Percentiles rank a stretch among this genome's conserved stretches.
Conservation (phyloP, 2,329 filamentous ascomycete species). For the Chaetomiaceae sp. region DNA sequence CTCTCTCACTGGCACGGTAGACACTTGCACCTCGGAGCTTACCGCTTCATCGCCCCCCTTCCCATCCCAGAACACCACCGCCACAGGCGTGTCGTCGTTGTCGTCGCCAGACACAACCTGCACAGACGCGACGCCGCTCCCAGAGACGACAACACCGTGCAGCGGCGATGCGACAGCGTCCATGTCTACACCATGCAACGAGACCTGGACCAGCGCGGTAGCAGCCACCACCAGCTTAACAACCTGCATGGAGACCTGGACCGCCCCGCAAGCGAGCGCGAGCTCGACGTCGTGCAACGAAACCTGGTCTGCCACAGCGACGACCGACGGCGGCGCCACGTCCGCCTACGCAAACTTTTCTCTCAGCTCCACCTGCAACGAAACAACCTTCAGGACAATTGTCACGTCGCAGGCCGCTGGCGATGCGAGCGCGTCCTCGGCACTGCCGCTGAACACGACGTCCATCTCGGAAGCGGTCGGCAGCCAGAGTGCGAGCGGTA, state of each 20-base stretch:
- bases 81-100: too few species aligned
- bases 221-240: too few species aligned
- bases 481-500: not conserved
- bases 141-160: not conserved
- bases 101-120: constrained; percentile 20
- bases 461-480: not conserved
- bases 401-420: constrained; percentile 1
- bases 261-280: not conserved
- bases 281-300: constrained; percentile 1
- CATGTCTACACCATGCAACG: too few species aligned
- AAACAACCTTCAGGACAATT: constrained; percentile 25
- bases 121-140: constrained; percentile 17
- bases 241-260: not conserved
- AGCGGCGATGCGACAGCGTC: too few species aligned
- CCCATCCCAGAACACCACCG: constrained; percentile 6
- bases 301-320: not conserved
- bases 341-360: not conserved
- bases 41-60: constrained; percentile 12
- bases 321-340: not conserved
- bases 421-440: not conserved
- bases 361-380: constrained; percentile 16
- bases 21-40: not conserved
- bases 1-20: not conserved
- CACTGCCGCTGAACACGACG: not conserved
- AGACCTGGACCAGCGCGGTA: too few species aligned